phyloP scores from a whole-genome alignment of 148 eudicot species.

The Chenopodium quinoa region DNA sequence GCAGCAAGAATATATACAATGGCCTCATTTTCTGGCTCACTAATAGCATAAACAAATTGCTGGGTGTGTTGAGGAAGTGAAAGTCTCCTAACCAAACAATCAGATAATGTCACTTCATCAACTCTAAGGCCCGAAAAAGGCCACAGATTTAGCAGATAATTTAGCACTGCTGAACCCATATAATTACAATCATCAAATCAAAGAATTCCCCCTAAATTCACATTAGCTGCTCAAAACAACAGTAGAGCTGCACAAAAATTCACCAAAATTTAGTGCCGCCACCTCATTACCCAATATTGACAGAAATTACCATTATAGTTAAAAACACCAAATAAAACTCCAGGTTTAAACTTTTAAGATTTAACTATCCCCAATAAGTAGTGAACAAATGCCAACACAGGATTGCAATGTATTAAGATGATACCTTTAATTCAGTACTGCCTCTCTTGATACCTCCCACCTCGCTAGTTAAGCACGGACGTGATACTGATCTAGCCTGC shows the following conservation, averaged over 20 bases:
- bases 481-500: background rate
- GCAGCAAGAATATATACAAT: slow-evolving; percentile 70
- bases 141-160: slow-evolving; percentile 30
- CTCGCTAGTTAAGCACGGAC: background rate
- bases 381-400: background rate
- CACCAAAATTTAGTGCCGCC: background rate
- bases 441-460: background rate
- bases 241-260: background rate
- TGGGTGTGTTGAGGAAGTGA: slow-evolving; percentile 71
- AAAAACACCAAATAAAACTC: background rate
- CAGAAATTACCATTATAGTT: background rate
- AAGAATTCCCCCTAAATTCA: background rate
- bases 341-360: too few relatives aligned
- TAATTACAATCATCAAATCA: slow-evolving; percentile 9
- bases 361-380: background rate
- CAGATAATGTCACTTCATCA: slow-evolving; percentile 48
- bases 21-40: slow-evolving; percentile 44
- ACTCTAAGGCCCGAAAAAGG: slow-evolving; percentile 23
- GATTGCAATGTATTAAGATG: background rate
- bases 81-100: slow-evolving; percentile 51
- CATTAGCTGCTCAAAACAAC: too few relatives aligned
- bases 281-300: background rate
- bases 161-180: slow-evolving; percentile 27
- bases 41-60: slow-evolving; percentile 68
- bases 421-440: background rate